Base-by-base conservation (phyloP, 1,284 basidiomycete species). In the Exsudoporus floridanus region DNA sequence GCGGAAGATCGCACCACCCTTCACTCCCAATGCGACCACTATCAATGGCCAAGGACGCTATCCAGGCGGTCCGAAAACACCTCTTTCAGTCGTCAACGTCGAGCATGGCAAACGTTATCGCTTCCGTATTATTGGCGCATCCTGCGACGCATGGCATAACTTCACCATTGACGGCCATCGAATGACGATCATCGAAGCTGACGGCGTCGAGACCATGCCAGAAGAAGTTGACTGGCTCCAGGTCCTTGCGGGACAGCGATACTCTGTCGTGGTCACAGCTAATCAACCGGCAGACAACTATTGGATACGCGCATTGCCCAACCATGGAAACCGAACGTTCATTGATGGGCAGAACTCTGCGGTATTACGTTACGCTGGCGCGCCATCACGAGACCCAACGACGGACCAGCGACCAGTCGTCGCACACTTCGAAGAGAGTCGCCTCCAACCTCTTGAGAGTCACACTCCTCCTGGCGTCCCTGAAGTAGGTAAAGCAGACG, bases 21-120 rank as follows among this genome's bases (percentile, higher is more conserved):
- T 55, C 19, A 53, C 66, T 4, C 72, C 74, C 2, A 70, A 77
- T 39, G 63, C 71, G 0, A 74, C 72, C 5, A 61, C 77, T 12
- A 75, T 83, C 64, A 82, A 83, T 53, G 82, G 81, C 1, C 60
- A 61, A 13, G 77, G 78, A 10, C 68, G 74, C 25, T 80, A 66
- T 46, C 7, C 46, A 4, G 66, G 64, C 8, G 72, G 72, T 16
- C 67, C 73, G 9, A 50, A 61, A 16, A 42, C 56, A 4, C 59
- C 66, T 12, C 66, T 78, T 31, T 56, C 74, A 0, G 63, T 78
- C 19, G 54, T 75, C 41, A 61, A 59, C 31, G 71, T 73, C 30
- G 59, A 67, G 19, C 45, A 54, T n/a, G 71, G 67, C 14, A 65
- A 60, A 52, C 65, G 69, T 4, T 70, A 71, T 52, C 69, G 71